Evolutionary conservation across 83 land plant species (phyloP).

Genomic region (Isoetes engelmannii): DNA sequence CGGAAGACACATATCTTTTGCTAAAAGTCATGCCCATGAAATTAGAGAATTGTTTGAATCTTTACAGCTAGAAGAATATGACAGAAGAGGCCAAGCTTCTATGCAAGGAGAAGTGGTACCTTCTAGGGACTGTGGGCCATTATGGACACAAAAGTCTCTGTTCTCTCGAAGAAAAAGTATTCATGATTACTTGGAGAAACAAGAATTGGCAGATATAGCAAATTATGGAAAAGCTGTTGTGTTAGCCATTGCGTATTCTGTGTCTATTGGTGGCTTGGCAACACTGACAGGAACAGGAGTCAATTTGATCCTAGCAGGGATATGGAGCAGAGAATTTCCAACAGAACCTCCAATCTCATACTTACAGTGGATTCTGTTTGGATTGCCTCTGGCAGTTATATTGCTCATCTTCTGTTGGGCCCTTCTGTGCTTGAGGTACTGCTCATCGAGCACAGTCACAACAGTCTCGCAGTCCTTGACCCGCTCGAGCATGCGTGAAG

Average conservation of each 20-base stretch:
- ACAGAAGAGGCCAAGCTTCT: slow-evolving; percentile 3
- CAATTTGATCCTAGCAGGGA: slow-evolving; percentile 67
- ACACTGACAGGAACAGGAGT: slow-evolving; percentile 83
- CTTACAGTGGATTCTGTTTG: slow-evolving; percentile 69
- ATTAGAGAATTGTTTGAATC: too few relatives aligned
- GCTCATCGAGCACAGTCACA: slow-evolving; percentile 29
- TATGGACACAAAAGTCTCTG: too few relatives aligned
- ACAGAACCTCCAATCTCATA: slow-evolving; percentile 49
- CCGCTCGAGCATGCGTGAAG: slow-evolving; percentile 39
- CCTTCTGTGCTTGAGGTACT: slow-evolving; percentile 46
- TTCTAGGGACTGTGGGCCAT: background rate
- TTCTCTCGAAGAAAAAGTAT: background rate
- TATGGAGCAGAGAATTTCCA: slow-evolving; percentile 64
- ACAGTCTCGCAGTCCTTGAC: slow-evolving; percentile 42
- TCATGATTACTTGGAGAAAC: slow-evolving; percentile 16
- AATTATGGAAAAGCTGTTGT: slow-evolving; percentile 58
- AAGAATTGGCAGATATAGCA: background rate
- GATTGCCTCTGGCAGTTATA: slow-evolving; percentile 50
- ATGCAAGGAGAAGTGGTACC: background rate
- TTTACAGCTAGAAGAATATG: too few relatives aligned
- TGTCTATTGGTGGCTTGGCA: slow-evolving; percentile 69
- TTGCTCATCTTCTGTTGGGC: slow-evolving; percentile 47
- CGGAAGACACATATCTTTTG: too few relatives aligned
- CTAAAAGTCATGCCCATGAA: too few relatives aligned
- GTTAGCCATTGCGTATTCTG: slow-evolving; percentile 59